These are phyloP conservation scores for Rauvolfia tetraphylla DNA, from an alignment of 257 asterid species.

Conservation along the genomic window DNA sequence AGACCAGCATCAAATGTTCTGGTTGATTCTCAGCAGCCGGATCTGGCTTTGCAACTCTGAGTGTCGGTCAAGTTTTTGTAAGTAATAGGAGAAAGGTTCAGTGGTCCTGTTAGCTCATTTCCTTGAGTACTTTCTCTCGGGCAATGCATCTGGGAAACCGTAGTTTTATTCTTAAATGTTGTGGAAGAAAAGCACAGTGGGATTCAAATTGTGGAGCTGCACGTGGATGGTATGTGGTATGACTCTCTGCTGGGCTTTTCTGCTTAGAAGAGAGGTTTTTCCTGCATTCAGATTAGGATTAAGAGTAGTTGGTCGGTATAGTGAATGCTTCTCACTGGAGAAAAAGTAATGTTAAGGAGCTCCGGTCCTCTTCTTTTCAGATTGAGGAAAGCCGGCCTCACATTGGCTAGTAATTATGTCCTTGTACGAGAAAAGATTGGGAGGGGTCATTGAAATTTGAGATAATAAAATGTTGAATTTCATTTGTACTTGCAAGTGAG, in stretches of 20 bases:
- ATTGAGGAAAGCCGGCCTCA: background rate
- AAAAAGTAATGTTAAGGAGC: background rate
- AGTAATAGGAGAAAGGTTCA: constrained; percentile 6
- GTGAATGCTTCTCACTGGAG: background rate
- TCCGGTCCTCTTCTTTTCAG: background rate
- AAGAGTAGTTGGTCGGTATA: background rate
- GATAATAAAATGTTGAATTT: background rate
- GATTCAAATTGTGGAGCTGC: background rate
- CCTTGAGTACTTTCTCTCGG: constrained; percentile 2
- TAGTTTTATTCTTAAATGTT: background rate
- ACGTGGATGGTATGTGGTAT: background rate
- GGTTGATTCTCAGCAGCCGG: constrained; percentile 97
- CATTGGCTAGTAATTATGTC: background rate
- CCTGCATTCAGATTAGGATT: background rate
- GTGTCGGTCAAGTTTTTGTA: background rate
- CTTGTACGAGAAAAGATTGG: background rate
- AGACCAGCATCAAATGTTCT: constrained; percentile 64
- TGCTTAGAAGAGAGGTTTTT: background rate
- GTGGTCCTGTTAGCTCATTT: background rate
- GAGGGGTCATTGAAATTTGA: background rate
- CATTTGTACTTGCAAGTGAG: background rate
- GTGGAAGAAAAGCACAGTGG: background rate
- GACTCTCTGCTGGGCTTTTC: constrained; percentile 9
- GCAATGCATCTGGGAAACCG: background rate
- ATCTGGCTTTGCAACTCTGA: constrained; percentile 92